Percentiles rank a stretch among this genome's conserved stretches.
phyloP scores from a whole-genome alignment of 495 filamentous ascomycete species.

The Aspergillus baeticus region DNA sequence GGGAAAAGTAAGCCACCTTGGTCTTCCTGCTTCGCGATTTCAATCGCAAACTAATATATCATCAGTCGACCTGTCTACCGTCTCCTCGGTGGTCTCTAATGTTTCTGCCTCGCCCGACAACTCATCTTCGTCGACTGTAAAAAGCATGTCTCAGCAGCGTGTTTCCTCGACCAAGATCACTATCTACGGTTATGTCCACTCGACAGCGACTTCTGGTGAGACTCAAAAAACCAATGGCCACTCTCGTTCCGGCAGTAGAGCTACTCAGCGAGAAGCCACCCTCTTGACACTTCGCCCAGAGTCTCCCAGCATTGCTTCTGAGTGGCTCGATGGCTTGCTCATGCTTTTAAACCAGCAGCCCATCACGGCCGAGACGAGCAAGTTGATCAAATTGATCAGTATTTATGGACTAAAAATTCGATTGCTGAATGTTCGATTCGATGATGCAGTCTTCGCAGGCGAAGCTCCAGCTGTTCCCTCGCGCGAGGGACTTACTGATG shows the following conservation, averaged over 20 bases:
- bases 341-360: constrained; percentile 95
- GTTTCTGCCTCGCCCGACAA: constrained; percentile 60
- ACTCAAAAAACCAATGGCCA: constrained; percentile 31
- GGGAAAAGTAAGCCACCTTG: constrained; percentile 69
- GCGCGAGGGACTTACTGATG: constrained; percentile 51
- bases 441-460: constrained; percentile 56
- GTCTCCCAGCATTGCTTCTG: constrained; percentile 80
- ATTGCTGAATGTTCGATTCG: constrained; percentile 86
- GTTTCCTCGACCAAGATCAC: constrained; percentile 79
- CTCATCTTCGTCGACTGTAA: constrained; percentile 55
- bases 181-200: constrained; percentile 68
- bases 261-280: constrained; percentile 53
- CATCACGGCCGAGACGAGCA: constrained; percentile 93
- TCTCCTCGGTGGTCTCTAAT: constrained; percentile 92
- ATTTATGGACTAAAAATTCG: constrained; percentile 93
- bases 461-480: constrained; percentile 46
- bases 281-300: constrained; percentile 81
- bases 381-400: constrained; percentile 77
- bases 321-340: constrained; percentile 94
- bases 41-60: constrained; percentile 7
- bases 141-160: constrained; percentile 40
- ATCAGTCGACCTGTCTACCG: constrained; percentile 77
- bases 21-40: neutral
- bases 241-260: constrained; percentile 33
- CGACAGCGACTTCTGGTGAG: constrained; percentile 23